A percentile compares a stretch with the other conserved stretches of the same genome.
Evolutionary conservation across 1,284 basidiomycete species (phyloP).

Genomic region (Cryptococcus hybrid): DNA sequence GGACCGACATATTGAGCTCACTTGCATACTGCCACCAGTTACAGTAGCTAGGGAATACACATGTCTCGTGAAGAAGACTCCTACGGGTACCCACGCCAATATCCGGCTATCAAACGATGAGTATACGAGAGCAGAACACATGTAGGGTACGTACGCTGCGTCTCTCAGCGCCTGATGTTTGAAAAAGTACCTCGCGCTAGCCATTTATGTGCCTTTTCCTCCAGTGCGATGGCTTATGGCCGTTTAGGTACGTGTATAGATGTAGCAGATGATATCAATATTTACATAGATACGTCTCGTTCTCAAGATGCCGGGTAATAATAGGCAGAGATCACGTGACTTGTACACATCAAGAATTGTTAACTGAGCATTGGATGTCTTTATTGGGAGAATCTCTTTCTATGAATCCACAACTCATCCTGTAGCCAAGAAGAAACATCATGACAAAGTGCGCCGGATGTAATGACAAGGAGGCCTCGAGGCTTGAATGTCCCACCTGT

Average conservation of each 20-base stretch:
- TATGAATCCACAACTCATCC: too few relatives aligned
- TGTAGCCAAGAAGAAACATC: neutral
- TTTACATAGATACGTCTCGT: too few relatives aligned
- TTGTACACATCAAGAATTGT: too few relatives aligned
- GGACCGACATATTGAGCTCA: conserved; percentile 13
- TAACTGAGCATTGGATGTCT: too few relatives aligned
- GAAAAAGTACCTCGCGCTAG: conserved; percentile 13
- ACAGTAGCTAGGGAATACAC: conserved; percentile 52
- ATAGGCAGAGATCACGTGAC: too few relatives aligned
- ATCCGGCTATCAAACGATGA: conserved; percentile 21
- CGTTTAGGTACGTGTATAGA: too few relatives aligned
- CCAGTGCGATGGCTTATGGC: too few relatives aligned
- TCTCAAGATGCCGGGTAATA: too few relatives aligned
- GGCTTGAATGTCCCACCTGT: conserved; percentile 50
- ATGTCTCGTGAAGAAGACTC: conserved; percentile 53
- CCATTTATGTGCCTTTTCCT: neutral
- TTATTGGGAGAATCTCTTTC: too few relatives aligned
- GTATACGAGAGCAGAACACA: neutral
- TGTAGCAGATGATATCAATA: too few relatives aligned
- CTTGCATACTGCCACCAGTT: conserved; percentile 53
- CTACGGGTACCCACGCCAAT: conserved; percentile 55
- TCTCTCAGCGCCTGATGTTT: conserved; percentile 9
- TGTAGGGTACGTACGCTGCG: conserved; percentile 7
- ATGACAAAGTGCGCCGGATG: conserved; percentile 45
- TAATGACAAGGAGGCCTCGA: conserved; percentile 43